Conservation (phyloP, 192 early-diverging fungal genomes). For the Gryganskiella cystojenkinii region DNA sequence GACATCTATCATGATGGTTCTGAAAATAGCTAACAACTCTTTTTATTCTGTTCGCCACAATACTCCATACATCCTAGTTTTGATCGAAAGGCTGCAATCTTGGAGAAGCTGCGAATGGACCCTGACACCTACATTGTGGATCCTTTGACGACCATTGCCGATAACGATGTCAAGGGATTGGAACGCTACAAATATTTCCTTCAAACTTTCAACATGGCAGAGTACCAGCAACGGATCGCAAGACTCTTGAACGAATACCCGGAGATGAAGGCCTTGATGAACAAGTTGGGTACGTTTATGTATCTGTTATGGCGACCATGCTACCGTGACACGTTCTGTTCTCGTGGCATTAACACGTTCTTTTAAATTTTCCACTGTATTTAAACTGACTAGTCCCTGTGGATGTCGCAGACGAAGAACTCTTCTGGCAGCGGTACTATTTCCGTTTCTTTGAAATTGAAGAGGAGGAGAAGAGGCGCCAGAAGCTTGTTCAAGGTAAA, state of each 20-base stretch:
- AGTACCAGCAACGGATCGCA: conserved; percentile 60
- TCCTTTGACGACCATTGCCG: conserved; percentile 46
- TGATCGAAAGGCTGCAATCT: conserved; percentile 58
- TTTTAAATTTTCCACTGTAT: not conserved
- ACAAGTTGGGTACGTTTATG: conserved; percentile 48
- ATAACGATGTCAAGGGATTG: conserved; percentile 48
- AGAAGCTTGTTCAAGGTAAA: conserved; percentile 59
- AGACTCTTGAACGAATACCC: conserved; percentile 55
- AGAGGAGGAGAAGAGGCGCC: conserved; percentile 62
- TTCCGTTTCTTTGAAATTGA: conserved; percentile 62
- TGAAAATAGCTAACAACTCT: not conserved
- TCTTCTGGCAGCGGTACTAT: conserved; percentile 64
- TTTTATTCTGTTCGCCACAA: not conserved
- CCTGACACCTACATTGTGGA: conserved; percentile 52
- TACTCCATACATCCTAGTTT: conserved; percentile 26
- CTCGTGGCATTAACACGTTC: not conserved
- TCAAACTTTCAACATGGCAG: conserved; percentile 57
- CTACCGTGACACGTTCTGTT: not conserved
- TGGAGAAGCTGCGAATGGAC: conserved; percentile 56
- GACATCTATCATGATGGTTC: not conserved
- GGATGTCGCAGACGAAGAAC: conserved; percentile 55
- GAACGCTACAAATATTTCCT: conserved; percentile 56
- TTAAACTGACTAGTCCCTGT: conserved; percentile 46
- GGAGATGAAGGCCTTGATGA: conserved; percentile 58
- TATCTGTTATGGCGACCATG: not conserved